Evolutionary conservation across 352 stramenopile species (phyloP).

Genomic region (Globisporangium lucens): DNA sequence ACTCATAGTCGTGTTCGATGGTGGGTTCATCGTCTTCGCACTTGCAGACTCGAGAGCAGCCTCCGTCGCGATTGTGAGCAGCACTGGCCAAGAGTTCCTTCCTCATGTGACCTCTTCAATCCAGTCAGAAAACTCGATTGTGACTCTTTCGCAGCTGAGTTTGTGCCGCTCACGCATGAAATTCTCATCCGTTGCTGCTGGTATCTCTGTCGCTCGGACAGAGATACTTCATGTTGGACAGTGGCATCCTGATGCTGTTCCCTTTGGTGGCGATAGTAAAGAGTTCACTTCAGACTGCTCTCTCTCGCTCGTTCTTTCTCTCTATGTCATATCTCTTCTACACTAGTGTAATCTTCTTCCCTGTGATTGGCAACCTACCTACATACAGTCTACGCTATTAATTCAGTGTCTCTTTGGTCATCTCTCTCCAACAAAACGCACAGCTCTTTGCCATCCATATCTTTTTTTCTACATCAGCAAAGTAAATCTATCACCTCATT

Average conservation of each 20-base stretch:
- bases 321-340: constrained; percentile 9
- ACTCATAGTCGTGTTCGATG: no score
- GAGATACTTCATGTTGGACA: no score
- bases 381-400: background rate
- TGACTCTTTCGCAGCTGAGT: background rate
- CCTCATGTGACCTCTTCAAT: background rate
- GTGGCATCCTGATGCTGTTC: no score
- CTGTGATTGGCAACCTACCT: background rate
- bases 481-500: background rate
- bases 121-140: background rate
- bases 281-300: no score
- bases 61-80: background rate
- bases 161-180: background rate
- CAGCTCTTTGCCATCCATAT: background rate
- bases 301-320: background rate
- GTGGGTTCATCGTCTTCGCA: no score
- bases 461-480: background rate
- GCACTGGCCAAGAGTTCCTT: background rate
- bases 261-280: no score
- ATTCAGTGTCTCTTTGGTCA: background rate
- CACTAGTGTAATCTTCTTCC: background rate
- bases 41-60: no score
- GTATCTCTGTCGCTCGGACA: no score
- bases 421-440: background rate
- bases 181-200: background rate